A percentile compares a stretch with the other conserved stretches of the same genome.
phyloP scores from a whole-genome alignment of 345 rosid genomes.

The Trapa bicornis region DNA sequence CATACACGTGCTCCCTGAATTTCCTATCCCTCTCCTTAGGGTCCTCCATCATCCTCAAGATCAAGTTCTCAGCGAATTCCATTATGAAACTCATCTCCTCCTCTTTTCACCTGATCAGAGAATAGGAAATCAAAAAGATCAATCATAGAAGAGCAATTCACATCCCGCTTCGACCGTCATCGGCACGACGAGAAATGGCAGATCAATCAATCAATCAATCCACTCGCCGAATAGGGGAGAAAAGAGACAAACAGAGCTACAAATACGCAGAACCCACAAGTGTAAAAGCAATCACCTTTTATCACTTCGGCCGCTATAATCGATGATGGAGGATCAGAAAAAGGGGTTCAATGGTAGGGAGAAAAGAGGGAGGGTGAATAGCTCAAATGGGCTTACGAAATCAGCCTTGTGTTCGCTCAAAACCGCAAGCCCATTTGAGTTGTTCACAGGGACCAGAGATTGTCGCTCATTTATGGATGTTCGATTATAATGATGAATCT shows the following conservation, averaged over 20 bases:
- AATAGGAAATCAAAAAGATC: not conserved
- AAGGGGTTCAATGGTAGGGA: not conserved
- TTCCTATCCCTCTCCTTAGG: slow-evolving; percentile 82
- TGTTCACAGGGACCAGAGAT: too few relatives aligned
- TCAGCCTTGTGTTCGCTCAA: not conserved
- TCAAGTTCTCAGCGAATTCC: slow-evolving; percentile 85
- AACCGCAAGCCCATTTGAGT: not conserved
- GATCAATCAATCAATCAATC: not conserved
- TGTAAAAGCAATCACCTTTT: not conserved
- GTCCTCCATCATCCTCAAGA: slow-evolving; percentile 87
- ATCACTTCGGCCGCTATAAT: too few relatives aligned
- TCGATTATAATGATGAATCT: too few relatives aligned
- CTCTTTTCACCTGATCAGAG: not conserved
- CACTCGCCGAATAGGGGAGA: not conserved
- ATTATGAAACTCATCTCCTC: slow-evolving; percentile 27
- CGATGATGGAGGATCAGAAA: not conserved
- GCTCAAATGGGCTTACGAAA: not conserved
- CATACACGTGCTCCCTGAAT: slow-evolving; percentile 66
- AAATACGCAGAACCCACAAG: not conserved
- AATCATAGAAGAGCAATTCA: too few relatives aligned
- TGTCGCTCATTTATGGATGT: too few relatives aligned
- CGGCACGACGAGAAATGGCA: not conserved
- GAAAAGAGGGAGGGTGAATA: not conserved
- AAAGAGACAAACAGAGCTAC: not conserved
- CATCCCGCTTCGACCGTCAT: too few relatives aligned